Evolutionary conservation across 257 asterid species (phyloP), one percentile per base, ranked within the genome.

Genomic region (Ligustrum vulgare): DNA sequence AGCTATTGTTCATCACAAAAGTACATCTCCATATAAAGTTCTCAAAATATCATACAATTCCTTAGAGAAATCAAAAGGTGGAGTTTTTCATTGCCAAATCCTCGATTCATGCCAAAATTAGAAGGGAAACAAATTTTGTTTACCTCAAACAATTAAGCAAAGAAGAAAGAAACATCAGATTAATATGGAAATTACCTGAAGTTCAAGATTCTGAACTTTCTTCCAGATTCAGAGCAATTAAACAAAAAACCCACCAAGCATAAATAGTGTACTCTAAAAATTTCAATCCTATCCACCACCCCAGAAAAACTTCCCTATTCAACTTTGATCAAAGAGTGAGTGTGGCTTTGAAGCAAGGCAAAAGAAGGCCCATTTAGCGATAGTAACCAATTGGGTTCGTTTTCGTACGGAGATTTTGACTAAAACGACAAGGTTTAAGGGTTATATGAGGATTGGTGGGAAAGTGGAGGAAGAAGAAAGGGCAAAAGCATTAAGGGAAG

Each of bases 251-350:
- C 63, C 72, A 49, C 39, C 22, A 72, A 70, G 82, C 49, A 75
- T 23, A 77, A 75, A 64, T 37, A 45, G 72, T 71, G 74, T 39
- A 39, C 54, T 3, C 25, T 35, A 65, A 37, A 32, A 56, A 66
- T 37, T 36, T 72, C 49, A 62, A 34, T 56, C n/a, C 18, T 25
- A 69, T 22, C 47, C 58, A 32, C 15, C 74, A 81, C 70, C 80
- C 82, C 72, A 79, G 75, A 77, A 76, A 74, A 72, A 80, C 80
- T 74, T 78, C 37, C 71, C 70, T 82, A 62, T 74, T 75, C 72
- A 84, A 72, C 80, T 70, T 67, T 77, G 86, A 77, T 82, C 88
- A 86, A 64, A 73, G 39, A 39, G 31, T 2, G 79, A 69, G 78
- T 72, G 87, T 72, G 64, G 82, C 74, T 82, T 83, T 41, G 72